Conservation (phyloP, 176 grass and related monocot species). For the Cenchrus purpureus region DNA sequence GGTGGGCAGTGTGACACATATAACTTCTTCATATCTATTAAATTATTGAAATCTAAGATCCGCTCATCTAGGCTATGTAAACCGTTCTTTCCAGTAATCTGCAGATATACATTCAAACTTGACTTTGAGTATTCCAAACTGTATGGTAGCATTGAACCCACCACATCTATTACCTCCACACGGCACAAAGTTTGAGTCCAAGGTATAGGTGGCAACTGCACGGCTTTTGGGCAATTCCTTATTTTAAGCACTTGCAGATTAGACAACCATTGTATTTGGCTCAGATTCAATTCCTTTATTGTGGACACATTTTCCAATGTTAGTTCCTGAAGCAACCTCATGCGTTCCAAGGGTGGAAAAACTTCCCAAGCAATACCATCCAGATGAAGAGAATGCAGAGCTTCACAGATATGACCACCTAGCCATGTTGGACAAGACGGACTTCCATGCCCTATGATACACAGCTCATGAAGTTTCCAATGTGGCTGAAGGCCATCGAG, state of each 20-base stretch:
- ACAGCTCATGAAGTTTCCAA: not conserved
- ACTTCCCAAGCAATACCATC: not conserved
- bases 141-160: no score
- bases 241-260: no score
- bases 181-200: no score
- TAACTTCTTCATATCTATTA: not conserved
- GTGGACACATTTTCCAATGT: not conserved
- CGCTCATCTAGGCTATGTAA: not conserved
- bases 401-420: not conserved
- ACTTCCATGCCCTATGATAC: not conserved
- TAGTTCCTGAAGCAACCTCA: not conserved
- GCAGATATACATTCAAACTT: no score
- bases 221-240: no score
- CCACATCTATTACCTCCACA: no score
- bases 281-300: not conserved
- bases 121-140: no score
- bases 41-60: not conserved
- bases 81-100: not conserved
- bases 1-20: not conserved
- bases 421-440: not conserved
- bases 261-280: no score
- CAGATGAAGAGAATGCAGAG: not conserved
- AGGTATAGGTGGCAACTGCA: no score
- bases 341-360: not conserved
- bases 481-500: not conserved